Conservation (phyloP, 1,284 basidiomycete species). For the Chalciporus piperatoides region DNA sequence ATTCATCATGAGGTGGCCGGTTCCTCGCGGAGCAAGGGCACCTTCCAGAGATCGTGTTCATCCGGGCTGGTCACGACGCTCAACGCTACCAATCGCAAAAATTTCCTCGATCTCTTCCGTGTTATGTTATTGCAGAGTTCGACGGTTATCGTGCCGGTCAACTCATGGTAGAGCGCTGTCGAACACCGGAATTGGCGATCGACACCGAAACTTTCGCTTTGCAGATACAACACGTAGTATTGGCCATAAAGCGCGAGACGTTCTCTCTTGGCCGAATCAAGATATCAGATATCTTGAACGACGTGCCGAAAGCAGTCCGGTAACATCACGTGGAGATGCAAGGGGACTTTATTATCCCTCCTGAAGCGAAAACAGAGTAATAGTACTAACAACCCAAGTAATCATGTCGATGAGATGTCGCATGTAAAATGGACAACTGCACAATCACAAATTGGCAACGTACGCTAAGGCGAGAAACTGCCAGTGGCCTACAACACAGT, state of each 20-base stretch:
- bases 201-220: conserved; percentile 95
- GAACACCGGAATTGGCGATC: conserved; percentile 86
- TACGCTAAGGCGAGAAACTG: too few species aligned
- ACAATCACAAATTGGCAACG: too few species aligned
- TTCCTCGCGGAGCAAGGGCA: conserved; percentile 77
- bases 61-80: conserved; percentile 90
- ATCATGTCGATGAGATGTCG: too few species aligned
- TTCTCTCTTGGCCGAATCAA: conserved; percentile 95
- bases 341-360: conserved; percentile 94
- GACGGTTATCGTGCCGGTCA: conserved; percentile 94
- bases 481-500: conserved; percentile 2
- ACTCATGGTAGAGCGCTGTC: conserved; percentile 95
- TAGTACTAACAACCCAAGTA: too few species aligned
- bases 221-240: conserved; percentile 94
- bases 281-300: conserved; percentile 89
- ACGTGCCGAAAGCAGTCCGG: conserved; percentile 86
- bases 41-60: conserved; percentile 92
- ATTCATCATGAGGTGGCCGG: too few species aligned
- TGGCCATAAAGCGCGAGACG: conserved; percentile 93
- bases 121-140: conserved; percentile 92
- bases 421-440: too few species aligned
- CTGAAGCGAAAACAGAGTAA: too few species aligned
- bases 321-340: conserved; percentile 98
- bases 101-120: conserved; percentile 96
- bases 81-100: conserved; percentile 74